Evolutionary conservation across 2,329 filamentous ascomycete genomes (phyloP).

Genomic region (Colletotrichum noveboracense): DNA sequence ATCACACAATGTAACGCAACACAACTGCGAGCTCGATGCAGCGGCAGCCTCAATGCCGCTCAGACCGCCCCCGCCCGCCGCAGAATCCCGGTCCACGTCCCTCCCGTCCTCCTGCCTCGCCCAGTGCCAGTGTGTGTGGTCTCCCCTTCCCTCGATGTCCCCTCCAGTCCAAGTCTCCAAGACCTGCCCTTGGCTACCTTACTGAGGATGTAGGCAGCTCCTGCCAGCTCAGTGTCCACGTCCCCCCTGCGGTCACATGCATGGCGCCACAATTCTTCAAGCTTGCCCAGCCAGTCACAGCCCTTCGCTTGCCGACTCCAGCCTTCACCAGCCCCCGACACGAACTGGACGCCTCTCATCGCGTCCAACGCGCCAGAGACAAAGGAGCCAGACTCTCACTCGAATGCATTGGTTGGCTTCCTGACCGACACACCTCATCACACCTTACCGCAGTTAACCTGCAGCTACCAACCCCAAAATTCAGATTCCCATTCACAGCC

Average conservation of each 20-base stretch:
- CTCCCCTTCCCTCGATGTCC: neutral
- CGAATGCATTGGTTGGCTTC: conserved; percentile 15
- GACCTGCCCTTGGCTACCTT: neutral
- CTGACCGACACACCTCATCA: conserved; percentile 15
- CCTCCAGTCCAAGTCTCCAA: neutral
- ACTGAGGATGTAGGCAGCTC: neutral
- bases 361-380: conserved; percentile 19
- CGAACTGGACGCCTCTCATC: conserved; percentile 1
- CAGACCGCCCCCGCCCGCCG: conserved; percentile 1
- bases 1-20: neutral
- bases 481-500: neutral
- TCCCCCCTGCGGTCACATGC: conserved; percentile 19
- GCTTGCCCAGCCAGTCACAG: neutral
- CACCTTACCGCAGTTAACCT: neutral
- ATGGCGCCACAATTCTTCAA: conserved; percentile 20
- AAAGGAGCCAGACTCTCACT: neutral
- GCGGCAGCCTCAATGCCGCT: neutral
- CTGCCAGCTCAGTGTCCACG: neutral
- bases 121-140: no score
- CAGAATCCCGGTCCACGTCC: neutral
- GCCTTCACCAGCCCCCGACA: conserved; percentile 14
- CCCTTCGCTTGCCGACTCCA: neutral
- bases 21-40: neutral
- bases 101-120: neutral
- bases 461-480: conserved; percentile 1